Evolutionary conservation across 2,329 filamentous ascomycete species (phyloP).

Genomic region (Huntiella bhutanensis): DNA sequence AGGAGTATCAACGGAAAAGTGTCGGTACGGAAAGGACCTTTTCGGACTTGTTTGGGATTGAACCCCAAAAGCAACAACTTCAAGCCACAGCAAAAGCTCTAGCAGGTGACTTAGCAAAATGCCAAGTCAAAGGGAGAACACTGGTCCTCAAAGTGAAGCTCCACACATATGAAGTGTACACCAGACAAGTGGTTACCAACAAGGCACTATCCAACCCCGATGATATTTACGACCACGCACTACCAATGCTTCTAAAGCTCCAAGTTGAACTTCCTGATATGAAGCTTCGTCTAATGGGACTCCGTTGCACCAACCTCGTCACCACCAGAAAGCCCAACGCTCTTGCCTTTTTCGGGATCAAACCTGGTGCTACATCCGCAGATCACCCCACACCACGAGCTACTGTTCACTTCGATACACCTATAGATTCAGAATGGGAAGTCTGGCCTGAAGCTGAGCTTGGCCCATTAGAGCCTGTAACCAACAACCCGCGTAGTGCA

Average conservation of each 20-base stretch:
- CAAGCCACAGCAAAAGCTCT: constrained; percentile 67
- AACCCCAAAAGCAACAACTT: constrained; percentile 56
- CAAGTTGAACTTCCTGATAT: constrained; percentile 67
- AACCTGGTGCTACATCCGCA: constrained; percentile 16
- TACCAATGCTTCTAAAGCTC: constrained; percentile 70
- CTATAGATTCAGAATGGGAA: constrained; percentile 37
- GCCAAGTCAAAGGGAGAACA: constrained; percentile 76
- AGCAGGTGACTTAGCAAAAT: constrained; percentile 63
- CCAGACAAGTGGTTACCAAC: constrained; percentile 58
- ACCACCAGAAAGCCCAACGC: constrained; percentile 67
- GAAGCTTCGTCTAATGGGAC: constrained; percentile 68
- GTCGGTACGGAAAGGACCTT: constrained; percentile 92
- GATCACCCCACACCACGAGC: background rate
- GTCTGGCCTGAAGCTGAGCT: constrained; percentile 50
- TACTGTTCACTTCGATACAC: background rate
- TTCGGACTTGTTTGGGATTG: constrained; percentile 51
- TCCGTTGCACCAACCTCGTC: constrained; percentile 72
- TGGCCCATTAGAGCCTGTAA: constrained; percentile 11
- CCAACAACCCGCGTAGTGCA: background rate
- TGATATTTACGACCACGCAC: constrained; percentile 62
- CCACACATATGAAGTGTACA: constrained; percentile 82
- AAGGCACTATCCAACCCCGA: constrained; percentile 54
- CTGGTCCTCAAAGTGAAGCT: constrained; percentile 84
- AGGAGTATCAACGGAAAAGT: constrained; percentile 81
- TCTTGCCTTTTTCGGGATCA: constrained; percentile 59